phyloP scores from a whole-genome alignment of 208 protist species.

The Wallacemonas sp. region DNA sequence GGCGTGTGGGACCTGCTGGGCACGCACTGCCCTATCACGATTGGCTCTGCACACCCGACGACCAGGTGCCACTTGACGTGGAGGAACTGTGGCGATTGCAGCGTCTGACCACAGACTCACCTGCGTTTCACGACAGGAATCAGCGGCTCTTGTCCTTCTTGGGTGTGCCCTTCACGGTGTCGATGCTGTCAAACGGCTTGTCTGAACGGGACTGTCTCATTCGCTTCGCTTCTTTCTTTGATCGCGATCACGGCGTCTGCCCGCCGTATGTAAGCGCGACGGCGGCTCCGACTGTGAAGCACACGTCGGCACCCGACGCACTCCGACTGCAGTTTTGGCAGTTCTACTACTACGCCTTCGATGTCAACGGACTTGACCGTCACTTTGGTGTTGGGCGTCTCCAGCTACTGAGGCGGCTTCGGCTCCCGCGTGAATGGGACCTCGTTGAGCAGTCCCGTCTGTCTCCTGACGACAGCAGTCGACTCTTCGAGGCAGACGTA shows the following conservation, averaged over 20 bases:
- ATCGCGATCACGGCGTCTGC: conserved; percentile 12
- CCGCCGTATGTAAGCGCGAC: conserved; percentile 5
- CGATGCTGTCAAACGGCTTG: neutral
- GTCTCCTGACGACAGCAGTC: neutral
- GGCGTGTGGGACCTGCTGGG: neutral
- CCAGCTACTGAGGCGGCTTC: conserved; percentile 15
- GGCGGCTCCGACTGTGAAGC: neutral
- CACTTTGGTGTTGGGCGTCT: conserved; percentile 35
- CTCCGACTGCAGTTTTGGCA: neutral
- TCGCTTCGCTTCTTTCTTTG: neutral
- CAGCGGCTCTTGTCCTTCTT: conserved; percentile 21
- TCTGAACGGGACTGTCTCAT: conserved; percentile 1
- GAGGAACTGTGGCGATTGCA: neutral
- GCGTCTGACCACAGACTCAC: neutral
- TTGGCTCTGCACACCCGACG: conserved; percentile 8
- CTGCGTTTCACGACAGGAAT: neutral
- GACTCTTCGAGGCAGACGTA: neutral
- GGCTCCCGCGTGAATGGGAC: conserved; percentile 22
- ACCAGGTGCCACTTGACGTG: neutral
- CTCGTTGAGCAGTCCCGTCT: neutral
- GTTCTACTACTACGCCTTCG: conserved; percentile 24
- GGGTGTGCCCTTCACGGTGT: conserved; percentile 22
- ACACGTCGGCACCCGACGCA: neutral
- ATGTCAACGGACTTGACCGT: conserved; percentile 16
- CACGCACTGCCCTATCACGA: neutral